These are phyloP conservation scores for Phylloporus rhodoxanthus DNA, from an alignment of 768 basidiomycete genomes.

Conservation along the genomic window DNA sequence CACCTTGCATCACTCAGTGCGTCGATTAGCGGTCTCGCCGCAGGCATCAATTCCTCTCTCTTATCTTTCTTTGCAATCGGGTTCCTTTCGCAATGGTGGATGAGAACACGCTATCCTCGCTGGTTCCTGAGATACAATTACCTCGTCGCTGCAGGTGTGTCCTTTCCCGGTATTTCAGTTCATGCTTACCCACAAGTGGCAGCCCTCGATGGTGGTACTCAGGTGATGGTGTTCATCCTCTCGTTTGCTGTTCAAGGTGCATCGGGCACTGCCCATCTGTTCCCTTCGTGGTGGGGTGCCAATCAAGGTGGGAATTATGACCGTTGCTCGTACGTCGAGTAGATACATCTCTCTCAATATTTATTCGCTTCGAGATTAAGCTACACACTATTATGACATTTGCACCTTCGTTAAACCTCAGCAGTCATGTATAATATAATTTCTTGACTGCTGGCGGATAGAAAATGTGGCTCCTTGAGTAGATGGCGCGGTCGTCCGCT, in stretches of 20 bases:
- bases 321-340: conserved; percentile 15
- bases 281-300: conserved; percentile 57
- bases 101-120: conserved; percentile 31
- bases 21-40: conserved; percentile 14
- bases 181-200: not conserved
- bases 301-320: conserved; percentile 44
- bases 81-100: conserved; percentile 35
- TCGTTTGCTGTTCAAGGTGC: conserved; percentile 49
- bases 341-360: no score
- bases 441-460: no score
- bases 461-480: conserved; percentile 52
- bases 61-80: conserved; percentile 17
- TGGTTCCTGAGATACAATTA: conserved; percentile 38
- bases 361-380: no score
- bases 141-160: conserved; percentile 38
- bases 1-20: not conserved
- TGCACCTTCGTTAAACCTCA: no score
- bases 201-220: conserved; percentile 36
- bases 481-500: conserved; percentile 55
- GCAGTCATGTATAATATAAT: no score
- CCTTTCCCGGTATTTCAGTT: not conserved
- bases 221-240: conserved; percentile 52
- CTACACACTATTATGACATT: no score
- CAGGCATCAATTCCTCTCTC: conserved; percentile 27
- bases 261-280: conserved; percentile 42